Conservation (phyloP, 1,284 basidiomycete genomes). For the Athelia psychrophila region DNA sequence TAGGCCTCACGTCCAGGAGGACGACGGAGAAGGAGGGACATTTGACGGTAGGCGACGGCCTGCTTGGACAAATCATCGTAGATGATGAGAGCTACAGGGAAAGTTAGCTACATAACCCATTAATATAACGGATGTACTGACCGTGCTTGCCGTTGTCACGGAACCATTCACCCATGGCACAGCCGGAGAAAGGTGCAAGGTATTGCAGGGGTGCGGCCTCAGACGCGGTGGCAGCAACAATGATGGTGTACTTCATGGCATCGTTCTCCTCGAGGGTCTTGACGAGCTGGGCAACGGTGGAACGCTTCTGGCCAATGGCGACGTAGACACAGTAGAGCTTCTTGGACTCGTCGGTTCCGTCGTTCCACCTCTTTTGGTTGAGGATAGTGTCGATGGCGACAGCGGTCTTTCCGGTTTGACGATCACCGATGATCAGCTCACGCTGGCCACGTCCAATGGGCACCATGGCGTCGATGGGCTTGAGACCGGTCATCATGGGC, state of each 20-base stretch:
- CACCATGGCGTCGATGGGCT: conserved; percentile 99
- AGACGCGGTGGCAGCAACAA: conserved; percentile 98
- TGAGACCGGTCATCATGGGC: conserved; percentile 99
- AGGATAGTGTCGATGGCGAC: conserved; percentile 99
- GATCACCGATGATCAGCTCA: conserved; percentile 99
- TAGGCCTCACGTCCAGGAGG: conserved; percentile 99
- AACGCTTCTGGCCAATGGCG: conserved; percentile 98
- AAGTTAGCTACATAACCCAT: conserved; percentile 13
- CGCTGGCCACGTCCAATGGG: conserved; percentile 99
- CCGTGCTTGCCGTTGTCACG: conserved; percentile 98
- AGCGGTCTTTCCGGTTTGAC: conserved; percentile 99
- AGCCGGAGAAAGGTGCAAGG: conserved; percentile 99
- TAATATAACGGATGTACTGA: conserved; percentile 29
- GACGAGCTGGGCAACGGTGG: conserved; percentile 98
- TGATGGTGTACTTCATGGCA: conserved; percentile 99
- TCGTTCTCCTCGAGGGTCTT: conserved; percentile 99
- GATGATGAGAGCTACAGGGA: conserved; percentile 86
- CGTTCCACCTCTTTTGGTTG: conserved; percentile 99
- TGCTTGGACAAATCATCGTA: conserved; percentile 99
- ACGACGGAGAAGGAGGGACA: conserved; percentile 99
- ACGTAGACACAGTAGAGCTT: conserved; percentile 99
- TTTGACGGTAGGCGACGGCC: conserved; percentile 99
- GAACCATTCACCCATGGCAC: conserved; percentile 99
- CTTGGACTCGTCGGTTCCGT: conserved; percentile 92
- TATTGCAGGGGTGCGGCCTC: conserved; percentile 99